Conservation (phyloP, 495 filamentous ascomycete species). For the Penicillium parvum region DNA sequence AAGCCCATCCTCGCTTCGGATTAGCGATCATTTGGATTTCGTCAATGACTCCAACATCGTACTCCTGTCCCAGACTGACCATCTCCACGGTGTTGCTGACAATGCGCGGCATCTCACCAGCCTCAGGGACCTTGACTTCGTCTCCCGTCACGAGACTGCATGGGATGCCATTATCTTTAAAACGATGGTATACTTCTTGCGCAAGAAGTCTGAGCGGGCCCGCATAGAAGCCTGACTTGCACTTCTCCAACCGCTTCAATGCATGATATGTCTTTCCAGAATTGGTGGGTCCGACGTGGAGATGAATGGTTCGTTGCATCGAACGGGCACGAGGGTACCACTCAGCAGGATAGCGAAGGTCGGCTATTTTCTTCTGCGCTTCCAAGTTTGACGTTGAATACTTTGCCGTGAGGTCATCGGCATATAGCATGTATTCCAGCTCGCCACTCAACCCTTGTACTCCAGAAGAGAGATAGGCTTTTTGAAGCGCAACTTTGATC, state of each 20-base stretch:
- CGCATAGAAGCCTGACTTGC: constrained; percentile 77
- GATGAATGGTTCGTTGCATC: constrained; percentile 75
- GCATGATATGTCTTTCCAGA: constrained; percentile 98
- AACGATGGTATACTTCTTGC: constrained; percentile 83
- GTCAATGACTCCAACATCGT: constrained; percentile 94
- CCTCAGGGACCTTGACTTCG: constrained; percentile 60
- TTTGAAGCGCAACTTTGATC: constrained; percentile 41
- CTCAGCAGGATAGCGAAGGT: constrained; percentile 79
- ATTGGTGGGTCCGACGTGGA: constrained; percentile 97
- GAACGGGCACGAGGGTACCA: constrained; percentile 83
- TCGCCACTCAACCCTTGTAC: constrained; percentile 46
- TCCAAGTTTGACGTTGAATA: constrained; percentile 47
- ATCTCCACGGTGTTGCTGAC: constrained; percentile 95
- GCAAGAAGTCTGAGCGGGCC: constrained; percentile 88
- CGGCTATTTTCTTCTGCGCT: constrained; percentile 63
- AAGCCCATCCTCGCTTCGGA: constrained; percentile 82
- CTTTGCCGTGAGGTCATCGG: constrained; percentile 38
- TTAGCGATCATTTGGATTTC: constrained; percentile 98
- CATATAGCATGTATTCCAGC: constrained; percentile 57
- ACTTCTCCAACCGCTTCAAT: constrained; percentile 74
- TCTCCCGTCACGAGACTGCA: constrained; percentile 90
- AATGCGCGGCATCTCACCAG: constrained; percentile 47
- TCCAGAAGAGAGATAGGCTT: constrained; percentile 51
- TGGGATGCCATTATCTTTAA: constrained; percentile 66
- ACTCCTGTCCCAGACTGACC: constrained; percentile 62